Percentiles rank a stretch among this genome's conserved stretches.
These are phyloP conservation scores for Nicotiana rustica DNA, from an alignment of 305 asterid species.

Conservation along the genomic window DNA sequence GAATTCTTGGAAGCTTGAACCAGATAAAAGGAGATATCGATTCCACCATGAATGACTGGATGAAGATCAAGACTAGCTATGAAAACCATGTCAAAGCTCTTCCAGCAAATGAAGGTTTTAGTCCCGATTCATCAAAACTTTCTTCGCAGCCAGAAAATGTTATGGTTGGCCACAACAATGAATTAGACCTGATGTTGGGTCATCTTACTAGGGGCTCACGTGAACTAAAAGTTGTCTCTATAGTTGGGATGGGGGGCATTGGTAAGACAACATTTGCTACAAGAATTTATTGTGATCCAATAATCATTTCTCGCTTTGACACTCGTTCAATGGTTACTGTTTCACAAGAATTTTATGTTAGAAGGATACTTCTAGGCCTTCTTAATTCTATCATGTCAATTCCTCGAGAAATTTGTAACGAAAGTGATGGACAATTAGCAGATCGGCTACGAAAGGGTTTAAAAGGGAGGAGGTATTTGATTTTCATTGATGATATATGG, in stretches of 20 bases:
- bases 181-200: background rate
- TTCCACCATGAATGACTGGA: background rate
- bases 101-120: background rate
- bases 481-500: slow-evolving; percentile 34
- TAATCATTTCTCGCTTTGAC: background rate
- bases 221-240: background rate
- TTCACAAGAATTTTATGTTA: background rate
- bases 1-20: background rate
- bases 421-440: background rate
- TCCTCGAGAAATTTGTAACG: no score
- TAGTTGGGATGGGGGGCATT: background rate
- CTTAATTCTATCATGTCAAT: background rate
- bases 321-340: background rate
- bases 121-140: background rate
- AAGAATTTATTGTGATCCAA: background rate
- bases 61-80: background rate
- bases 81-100: background rate
- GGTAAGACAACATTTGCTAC: slow-evolving; percentile 14
- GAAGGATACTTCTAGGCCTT: background rate
- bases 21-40: background rate
- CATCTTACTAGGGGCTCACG: background rate
- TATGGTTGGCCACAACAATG: background rate
- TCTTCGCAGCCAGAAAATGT: background rate
- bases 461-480: slow-evolving; percentile 25
- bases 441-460: slow-evolving; percentile 3